These are phyloP conservation scores for Russula emetica DNA, from an alignment of 768 basidiomycete genomes.

Conservation along the genomic window DNA sequence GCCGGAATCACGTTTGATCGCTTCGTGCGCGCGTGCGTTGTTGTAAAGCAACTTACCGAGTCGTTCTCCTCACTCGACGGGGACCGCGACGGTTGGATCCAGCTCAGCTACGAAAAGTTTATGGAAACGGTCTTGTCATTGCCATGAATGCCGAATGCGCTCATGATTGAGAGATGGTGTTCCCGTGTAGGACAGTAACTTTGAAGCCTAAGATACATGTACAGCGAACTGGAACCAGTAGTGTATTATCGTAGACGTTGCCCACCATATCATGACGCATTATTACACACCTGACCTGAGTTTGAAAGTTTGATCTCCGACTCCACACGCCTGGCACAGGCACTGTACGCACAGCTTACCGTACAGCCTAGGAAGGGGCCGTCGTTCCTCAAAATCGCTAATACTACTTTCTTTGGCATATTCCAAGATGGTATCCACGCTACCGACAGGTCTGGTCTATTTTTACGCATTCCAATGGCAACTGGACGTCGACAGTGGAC, in stretches of 20 bases:
- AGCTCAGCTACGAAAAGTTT: conserved; percentile 69
- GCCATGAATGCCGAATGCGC: conserved; percentile 41
- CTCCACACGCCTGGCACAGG: too few relatives aligned
- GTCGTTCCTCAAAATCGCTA: too few relatives aligned
- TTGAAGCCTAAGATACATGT: background rate
- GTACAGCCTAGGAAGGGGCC: too few relatives aligned
- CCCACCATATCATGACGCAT: background rate
- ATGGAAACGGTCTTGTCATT: conserved; percentile 62
- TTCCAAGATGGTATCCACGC: too few relatives aligned
- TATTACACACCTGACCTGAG: too few relatives aligned
- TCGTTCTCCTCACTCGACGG: conserved; percentile 62
- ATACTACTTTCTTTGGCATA: too few relatives aligned
- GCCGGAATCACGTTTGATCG: conserved; percentile 79
- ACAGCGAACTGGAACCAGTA: background rate
- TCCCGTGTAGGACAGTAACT: background rate
- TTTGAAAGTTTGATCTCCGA: background rate
- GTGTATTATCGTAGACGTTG: too few relatives aligned
- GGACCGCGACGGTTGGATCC: conserved; percentile 61
- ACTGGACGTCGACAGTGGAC: too few relatives aligned
- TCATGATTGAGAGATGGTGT: background rate
- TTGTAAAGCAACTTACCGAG: conserved; percentile 73
- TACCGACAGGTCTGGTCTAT: too few relatives aligned
- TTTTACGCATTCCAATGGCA: too few relatives aligned
- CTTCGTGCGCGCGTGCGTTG: conserved; percentile 83
- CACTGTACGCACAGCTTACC: too few relatives aligned